These are phyloP conservation scores for Microdochium trichocladiopsis DNA, from an alignment of 2,329 filamentous ascomycete species.

Conservation along the genomic window DNA sequence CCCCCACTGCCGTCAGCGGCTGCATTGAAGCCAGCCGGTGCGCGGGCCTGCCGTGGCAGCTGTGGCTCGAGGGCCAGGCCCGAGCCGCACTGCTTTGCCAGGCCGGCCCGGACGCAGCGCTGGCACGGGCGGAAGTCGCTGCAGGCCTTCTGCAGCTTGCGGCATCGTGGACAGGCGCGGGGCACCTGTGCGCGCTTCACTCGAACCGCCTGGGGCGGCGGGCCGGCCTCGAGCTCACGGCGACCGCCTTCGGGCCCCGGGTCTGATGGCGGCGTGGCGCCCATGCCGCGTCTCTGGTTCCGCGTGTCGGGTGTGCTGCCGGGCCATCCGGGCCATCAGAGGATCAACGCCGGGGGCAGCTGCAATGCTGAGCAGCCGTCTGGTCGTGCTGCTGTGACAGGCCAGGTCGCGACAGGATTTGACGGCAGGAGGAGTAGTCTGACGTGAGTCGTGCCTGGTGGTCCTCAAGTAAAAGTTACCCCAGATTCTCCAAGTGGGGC, in stretches of 20 bases:
- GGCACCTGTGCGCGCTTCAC: constrained; percentile 33
- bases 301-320: neutral
- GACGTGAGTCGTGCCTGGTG: too few species aligned
- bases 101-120: constrained; percentile 32
- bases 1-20: neutral
- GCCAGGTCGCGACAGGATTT: neutral
- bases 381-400: neutral
- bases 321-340: neutral
- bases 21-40: too few species aligned
- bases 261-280: neutral
- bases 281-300: constrained; percentile 1
- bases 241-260: neutral
- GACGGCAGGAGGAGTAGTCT: too few species aligned
- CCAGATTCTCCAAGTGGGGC: too few species aligned
- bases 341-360: neutral
- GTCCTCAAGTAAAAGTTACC: too few species aligned
- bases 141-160: constrained; percentile 33
- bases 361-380: neutral
- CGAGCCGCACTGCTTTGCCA: constrained; percentile 27
- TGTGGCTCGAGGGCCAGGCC: constrained; percentile 3
- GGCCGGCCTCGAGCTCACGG: neutral
- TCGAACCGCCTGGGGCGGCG: neutral
- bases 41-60: constrained; percentile 1
- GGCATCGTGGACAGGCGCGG: constrained; percentile 34
- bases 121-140: constrained; percentile 35